phyloP scores from a whole-genome alignment of 441 rosid genomes.

The Arabidopsis lyrata region DNA sequence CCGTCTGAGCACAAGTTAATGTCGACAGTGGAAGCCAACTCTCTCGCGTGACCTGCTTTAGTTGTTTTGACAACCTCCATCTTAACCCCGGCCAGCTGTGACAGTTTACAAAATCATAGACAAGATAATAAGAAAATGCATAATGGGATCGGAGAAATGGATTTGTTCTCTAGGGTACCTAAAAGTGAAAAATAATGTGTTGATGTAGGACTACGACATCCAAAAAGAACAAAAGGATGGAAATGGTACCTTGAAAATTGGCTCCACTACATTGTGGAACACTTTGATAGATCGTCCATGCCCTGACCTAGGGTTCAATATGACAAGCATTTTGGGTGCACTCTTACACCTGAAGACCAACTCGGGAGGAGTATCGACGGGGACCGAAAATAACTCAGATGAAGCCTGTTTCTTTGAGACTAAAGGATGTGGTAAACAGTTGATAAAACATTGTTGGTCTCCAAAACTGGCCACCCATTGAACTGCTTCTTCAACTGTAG shows the following conservation, averaged over 20 bases:
- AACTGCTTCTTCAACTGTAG: constrained; percentile 84
- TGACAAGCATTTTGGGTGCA: constrained; percentile 94
- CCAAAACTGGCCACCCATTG: constrained; percentile 99
- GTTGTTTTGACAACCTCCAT: constrained; percentile 93
- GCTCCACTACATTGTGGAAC: constrained; percentile 85
- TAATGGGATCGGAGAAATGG: constrained; percentile 2
- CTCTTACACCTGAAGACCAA: constrained; percentile 88
- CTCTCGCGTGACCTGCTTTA: constrained; percentile 93
- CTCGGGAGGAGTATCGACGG: constrained; percentile 86
- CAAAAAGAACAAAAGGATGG: constrained; percentile 8
- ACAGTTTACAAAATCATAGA: constrained; percentile 42
- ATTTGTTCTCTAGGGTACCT: not conserved
- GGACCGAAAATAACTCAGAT: constrained; percentile 75
- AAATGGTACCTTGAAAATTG: constrained; percentile 83
- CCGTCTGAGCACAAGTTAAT: constrained; percentile 91
- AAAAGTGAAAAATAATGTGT: constrained; percentile 11
- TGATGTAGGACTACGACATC: not conserved
- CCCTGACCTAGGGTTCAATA: constrained; percentile 99
- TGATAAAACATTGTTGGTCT: constrained; percentile 92
- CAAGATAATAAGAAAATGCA: constrained; percentile 25
- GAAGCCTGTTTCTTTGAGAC: constrained; percentile 94
- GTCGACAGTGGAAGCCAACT: constrained; percentile 85
- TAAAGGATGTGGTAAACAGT: constrained; percentile 94
- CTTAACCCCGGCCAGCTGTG: constrained; percentile 96
- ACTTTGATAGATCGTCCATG: constrained; percentile 95